Conservation (phyloP, 192 early-diverging fungal genomes). For the Coemansia sp. region DNA sequence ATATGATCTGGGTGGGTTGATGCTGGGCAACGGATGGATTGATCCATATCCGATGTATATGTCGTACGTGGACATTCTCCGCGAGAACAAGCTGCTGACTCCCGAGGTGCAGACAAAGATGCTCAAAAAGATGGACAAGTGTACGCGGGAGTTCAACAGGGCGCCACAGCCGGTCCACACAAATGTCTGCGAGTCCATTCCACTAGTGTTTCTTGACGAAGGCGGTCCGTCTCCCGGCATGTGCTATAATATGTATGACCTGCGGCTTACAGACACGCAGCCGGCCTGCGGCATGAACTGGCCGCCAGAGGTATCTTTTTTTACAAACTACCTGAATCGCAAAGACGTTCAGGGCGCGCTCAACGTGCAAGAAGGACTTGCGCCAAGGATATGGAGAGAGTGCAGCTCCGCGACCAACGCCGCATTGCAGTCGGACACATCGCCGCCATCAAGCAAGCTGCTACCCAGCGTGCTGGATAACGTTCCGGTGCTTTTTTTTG, state of each 20-base stretch:
- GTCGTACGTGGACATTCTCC: conserved; percentile 52
- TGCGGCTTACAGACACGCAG: conserved; percentile 58
- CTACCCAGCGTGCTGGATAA: conserved; percentile 52
- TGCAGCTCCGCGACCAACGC: conserved; percentile 53
- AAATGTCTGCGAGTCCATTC: conserved; percentile 36
- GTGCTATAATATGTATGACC: conserved; percentile 75
- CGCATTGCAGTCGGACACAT: conserved; percentile 36
- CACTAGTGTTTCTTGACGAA: conserved; percentile 33
- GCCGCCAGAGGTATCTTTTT: conserved; percentile 46
- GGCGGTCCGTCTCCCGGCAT: conserved; percentile 32
- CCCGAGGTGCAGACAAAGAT: conserved; percentile 19
- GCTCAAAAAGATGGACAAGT: conserved; percentile 28
- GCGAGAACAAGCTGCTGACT: conserved; percentile 33
- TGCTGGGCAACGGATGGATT: conserved; percentile 78
- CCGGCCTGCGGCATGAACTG: conserved; percentile 64
- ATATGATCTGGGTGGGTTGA: conserved; percentile 50
- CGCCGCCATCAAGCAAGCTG: conserved; percentile 48
- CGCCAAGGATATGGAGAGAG: conserved; percentile 55
- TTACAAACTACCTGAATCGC: conserved; percentile 49
- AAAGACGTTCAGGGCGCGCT: conserved; percentile 55
- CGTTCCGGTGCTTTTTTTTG: conserved; percentile 58
- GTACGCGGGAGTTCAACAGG: conserved; percentile 37
- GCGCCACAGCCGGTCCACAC: conserved; percentile 53
- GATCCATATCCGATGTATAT: conserved; percentile 61
- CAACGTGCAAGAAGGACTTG: conserved; percentile 31